phyloP scores from a whole-genome alignment of 371 early-diverging fungal genomes.

The Mucor velutinosus region DNA sequence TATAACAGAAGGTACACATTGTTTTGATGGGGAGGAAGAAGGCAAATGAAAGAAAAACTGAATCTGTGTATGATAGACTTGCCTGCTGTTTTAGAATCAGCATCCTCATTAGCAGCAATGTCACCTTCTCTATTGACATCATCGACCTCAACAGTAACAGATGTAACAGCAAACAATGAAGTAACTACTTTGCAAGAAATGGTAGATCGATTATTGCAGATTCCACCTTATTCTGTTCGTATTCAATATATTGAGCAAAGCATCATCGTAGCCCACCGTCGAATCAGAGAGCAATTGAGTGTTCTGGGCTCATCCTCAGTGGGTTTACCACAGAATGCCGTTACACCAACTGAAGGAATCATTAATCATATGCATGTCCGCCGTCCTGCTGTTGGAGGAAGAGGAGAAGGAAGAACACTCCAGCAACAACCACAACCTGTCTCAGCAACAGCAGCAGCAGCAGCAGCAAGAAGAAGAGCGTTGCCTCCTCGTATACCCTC shows the following conservation, averaged over 20 bases:
- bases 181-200: slow-evolving; percentile 16
- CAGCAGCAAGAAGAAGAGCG: background rate
- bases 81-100: slow-evolving; percentile 30
- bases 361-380: slow-evolving; percentile 3
- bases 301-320: slow-evolving; percentile 15
- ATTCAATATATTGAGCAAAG: slow-evolving; percentile 30
- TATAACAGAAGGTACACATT: slow-evolving; percentile 31
- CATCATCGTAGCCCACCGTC: slow-evolving; percentile 38
- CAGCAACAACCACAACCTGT: no score
- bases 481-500: background rate
- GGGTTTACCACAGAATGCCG: background rate
- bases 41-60: background rate
- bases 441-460: no score
- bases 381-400: background rate
- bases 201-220: slow-evolving; percentile 33
- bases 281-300: slow-evolving; percentile 38
- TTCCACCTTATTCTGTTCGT: slow-evolving; percentile 38
- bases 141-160: slow-evolving; percentile 3
- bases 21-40: background rate
- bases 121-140: slow-evolving; percentile 13
- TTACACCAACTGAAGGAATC: slow-evolving; percentile 3
- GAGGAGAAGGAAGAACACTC: background rate
- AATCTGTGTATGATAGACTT: slow-evolving; percentile 20
- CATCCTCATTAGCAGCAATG: slow-evolving; percentile 19
- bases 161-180: slow-evolving; percentile 1